Base-by-base conservation (phyloP, 1,139 yeast genomes). In the Suhomyces guaymorum region DNA sequence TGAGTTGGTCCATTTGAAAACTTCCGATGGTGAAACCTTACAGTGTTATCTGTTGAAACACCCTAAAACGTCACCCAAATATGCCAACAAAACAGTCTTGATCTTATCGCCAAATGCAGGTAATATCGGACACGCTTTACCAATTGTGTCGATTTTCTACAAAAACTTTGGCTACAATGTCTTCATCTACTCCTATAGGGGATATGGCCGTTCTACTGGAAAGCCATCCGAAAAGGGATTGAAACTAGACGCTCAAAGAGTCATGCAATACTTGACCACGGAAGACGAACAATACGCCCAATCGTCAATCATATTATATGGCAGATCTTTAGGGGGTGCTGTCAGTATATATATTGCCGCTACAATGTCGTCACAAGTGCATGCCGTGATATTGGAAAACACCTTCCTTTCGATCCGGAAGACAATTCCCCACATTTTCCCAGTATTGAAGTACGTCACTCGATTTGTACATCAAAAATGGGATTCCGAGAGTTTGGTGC, bases 101-200 rank as follows among this genome's bases (percentile, higher is more conserved):
- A 73, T 92, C 20, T 70, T 89, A 37, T 82, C 89, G 27, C 98
- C 98, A 3, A 92, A 92, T 61, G 98, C 97, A 2, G 98, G 98
- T 4, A 92, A 94, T 57, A 92, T 92, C 38, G 98, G 98, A 23
- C 92, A 88, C 55, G 82, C 89, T 15, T 66, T 92, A 35, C 97
- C 97, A 1, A 75, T 89, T 6, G 95, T 86, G 1, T 73, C 82
- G 35, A 63, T 83, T 11, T 80, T 92, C 46, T 86, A 78, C 59
- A 64, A 71, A 37, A 67, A 73, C 30, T 72, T 85, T 57, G 77
- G 79, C 10, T 80, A 82, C 59, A 89, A 92, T 56, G 96, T 90
- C 2, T 78, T 90, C 34, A 79, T 87, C 5, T 85, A 87, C 49
- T 86, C 95, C 1, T 92, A 92, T 58, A 70, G 98, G 48, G 97